Conservation (phyloP, 768 basidiomycete genomes). For the Chiua virens region DNA sequence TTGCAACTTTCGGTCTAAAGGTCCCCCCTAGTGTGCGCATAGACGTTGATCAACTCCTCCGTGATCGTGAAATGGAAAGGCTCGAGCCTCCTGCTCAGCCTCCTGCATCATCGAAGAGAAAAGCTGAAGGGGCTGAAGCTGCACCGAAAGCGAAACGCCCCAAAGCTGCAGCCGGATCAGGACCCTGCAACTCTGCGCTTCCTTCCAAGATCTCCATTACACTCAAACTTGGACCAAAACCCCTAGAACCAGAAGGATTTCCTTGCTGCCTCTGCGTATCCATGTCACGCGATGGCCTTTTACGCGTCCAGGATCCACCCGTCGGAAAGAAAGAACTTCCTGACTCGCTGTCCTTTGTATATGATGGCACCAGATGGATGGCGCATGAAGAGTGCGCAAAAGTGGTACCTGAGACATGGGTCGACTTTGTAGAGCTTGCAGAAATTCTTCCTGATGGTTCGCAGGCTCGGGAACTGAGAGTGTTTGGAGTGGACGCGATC, state of each 20-base stretch:
- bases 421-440: slow-evolving; percentile 61
- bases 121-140: slow-evolving; percentile 33
- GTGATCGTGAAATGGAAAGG: slow-evolving; percentile 57
- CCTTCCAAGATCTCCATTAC: slow-evolving; percentile 51
- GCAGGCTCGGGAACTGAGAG: slow-evolving; percentile 45
- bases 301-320: slow-evolving; percentile 71
- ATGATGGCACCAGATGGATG: slow-evolving; percentile 50
- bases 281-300: slow-evolving; percentile 48
- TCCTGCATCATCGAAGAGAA: slow-evolving; percentile 38
- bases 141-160: slow-evolving; percentile 27
- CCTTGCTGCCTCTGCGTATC: slow-evolving; percentile 74
- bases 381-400: slow-evolving; percentile 81
- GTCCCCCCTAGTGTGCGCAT: slow-evolving; percentile 77
- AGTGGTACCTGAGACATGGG: slow-evolving; percentile 89
- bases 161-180: slow-evolving; percentile 8
- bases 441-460: slow-evolving; percentile 32
- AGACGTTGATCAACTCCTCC: slow-evolving; percentile 84
- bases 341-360: slow-evolving; percentile 32
- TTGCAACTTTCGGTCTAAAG: slow-evolving; percentile 4
- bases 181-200: slow-evolving; percentile 10
- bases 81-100: slow-evolving; percentile 5
- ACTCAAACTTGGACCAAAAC: slow-evolving; percentile 66
- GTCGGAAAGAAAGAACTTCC: slow-evolving; percentile 50
- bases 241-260: slow-evolving; percentile 52
- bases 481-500: slow-evolving; percentile 86